These are phyloP conservation scores for Diaporthe vaccinii DNA, from an alignment of 2,329 filamentous ascomycete species.

Conservation along the genomic window DNA sequence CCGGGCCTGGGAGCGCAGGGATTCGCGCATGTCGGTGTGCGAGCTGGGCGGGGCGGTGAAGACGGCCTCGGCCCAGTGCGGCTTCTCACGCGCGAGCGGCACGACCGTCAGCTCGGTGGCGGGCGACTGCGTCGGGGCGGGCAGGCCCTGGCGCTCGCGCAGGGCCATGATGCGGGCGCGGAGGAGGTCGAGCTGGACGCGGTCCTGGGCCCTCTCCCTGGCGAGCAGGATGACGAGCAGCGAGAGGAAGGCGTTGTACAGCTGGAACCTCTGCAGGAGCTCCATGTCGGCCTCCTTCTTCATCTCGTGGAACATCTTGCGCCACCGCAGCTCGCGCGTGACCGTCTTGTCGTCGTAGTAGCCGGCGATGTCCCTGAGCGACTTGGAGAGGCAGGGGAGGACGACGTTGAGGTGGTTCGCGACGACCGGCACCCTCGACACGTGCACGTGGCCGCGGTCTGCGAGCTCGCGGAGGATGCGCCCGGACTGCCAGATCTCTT, in stretches of 20 bases:
- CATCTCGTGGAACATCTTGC: constrained; percentile 70
- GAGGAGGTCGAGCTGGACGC: constrained; percentile 65
- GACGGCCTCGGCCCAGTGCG: constrained; percentile 73
- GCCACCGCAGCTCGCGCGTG: constrained; percentile 66
- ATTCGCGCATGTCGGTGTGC: constrained; percentile 49
- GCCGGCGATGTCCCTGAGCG: constrained; percentile 65
- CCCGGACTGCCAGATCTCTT: constrained; percentile 60
- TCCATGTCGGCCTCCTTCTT: constrained; percentile 64
- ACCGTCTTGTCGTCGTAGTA: constrained; percentile 65
- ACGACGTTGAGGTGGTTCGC: constrained; percentile 69
- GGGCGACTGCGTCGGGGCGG: constrained; percentile 28
- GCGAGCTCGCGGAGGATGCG: constrained; percentile 66
- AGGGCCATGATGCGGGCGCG: constrained; percentile 64
- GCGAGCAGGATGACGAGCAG: constrained; percentile 64
- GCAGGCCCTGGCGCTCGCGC: constrained; percentile 65
- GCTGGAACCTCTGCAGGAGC: constrained; percentile 65
- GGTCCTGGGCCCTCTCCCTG: constrained; percentile 67
- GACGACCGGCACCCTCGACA: constrained; percentile 63
- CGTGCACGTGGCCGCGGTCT: constrained; percentile 66
- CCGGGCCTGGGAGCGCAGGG: constrained; percentile 15
- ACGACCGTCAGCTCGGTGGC: constrained; percentile 30
- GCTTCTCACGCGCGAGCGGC: constrained; percentile 52
- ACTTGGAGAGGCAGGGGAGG: constrained; percentile 67
- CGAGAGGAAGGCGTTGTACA: constrained; percentile 68
- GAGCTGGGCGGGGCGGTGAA: constrained; percentile 68